phyloP scores from a whole-genome alignment of 805 yeast genomes.

The Candida tallmaniae region DNA sequence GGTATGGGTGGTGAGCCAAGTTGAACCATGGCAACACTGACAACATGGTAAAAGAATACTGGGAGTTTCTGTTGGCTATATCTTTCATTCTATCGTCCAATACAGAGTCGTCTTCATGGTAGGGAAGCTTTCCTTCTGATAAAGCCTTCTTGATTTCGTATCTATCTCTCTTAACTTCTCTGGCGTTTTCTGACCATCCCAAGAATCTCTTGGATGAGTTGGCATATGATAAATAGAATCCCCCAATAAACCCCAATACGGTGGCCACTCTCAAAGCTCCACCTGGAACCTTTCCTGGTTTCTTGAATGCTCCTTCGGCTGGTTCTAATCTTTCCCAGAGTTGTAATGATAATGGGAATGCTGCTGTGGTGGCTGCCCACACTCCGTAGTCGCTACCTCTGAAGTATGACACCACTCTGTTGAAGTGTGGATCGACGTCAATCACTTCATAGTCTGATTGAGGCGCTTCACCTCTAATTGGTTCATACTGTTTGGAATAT shows the following conservation, averaged over 20 bases:
- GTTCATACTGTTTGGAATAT: constrained; percentile 33
- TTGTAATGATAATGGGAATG: constrained; percentile 37
- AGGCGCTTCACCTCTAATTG: constrained; percentile 37
- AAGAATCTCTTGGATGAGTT: constrained; percentile 67
- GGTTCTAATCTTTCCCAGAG: constrained; percentile 44
- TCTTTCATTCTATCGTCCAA: constrained; percentile 69
- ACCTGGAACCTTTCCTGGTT: constrained; percentile 50
- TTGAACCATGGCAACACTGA: constrained; percentile 79
- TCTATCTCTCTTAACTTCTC: constrained; percentile 71
- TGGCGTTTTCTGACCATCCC: constrained; percentile 69
- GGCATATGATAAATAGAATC: constrained; percentile 67
- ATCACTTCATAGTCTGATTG: constrained; percentile 46
- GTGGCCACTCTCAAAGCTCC: constrained; percentile 56
- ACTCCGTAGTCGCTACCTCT: constrained; percentile 60
- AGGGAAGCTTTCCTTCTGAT: constrained; percentile 62
- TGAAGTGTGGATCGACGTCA: constrained; percentile 76
- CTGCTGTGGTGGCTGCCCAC: constrained; percentile 40
- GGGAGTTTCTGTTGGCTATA: constrained; percentile 73
- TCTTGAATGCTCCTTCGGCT: constrained; percentile 35
- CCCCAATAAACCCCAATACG: constrained; percentile 63
- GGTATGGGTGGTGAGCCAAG: constrained; percentile 74
- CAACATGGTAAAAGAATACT: constrained; percentile 56
- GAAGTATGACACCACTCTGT: constrained; percentile 67
- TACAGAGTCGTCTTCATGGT: constrained; percentile 50
- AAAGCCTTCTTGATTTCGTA: constrained; percentile 65